These are phyloP conservation scores for Uncinocarpus reesii DNA, from an alignment of 2,329 filamentous ascomycete species.

Conservation along the genomic window DNA sequence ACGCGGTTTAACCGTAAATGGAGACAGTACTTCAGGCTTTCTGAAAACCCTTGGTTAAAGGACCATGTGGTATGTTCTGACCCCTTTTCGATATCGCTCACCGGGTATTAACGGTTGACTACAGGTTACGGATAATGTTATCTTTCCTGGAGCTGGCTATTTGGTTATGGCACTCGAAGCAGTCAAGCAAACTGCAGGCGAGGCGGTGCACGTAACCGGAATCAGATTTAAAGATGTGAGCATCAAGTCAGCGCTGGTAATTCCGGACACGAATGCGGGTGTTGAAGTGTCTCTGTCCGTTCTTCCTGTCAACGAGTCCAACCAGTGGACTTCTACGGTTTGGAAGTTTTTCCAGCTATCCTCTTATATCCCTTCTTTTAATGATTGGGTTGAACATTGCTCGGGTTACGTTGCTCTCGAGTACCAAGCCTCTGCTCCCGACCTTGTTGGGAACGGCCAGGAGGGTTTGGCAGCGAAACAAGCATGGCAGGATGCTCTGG, in stretches of 20 bases:
- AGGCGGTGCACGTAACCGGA: constrained; percentile 5
- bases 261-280: constrained; percentile 26
- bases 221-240: constrained; percentile 20
- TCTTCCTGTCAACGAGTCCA: constrained; percentile 20
- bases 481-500: constrained; percentile 15
- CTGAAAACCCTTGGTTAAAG: constrained; percentile 26
- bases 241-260: constrained; percentile 23
- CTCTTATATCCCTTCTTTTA: constrained; percentile 24
- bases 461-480: constrained; percentile 18
- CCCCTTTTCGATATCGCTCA: background rate
- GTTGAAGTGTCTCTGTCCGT: constrained; percentile 25
- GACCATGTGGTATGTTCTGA: constrained; percentile 23
- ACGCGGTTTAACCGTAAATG: constrained; percentile 18
- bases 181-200: constrained; percentile 17
- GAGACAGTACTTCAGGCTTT: constrained; percentile 21
- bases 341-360: constrained; percentile 26
- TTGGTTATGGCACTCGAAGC: constrained; percentile 16
- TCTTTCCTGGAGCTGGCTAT: constrained; percentile 15
- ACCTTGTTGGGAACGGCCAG: constrained; percentile 18
- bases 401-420: constrained; percentile 24
- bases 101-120: background rate
- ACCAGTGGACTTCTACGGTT: constrained; percentile 15
- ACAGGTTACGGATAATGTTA: constrained; percentile 3
- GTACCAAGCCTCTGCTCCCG: constrained; percentile 12
- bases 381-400: constrained; percentile 31